Base-by-base conservation (phyloP, 805 yeast species). In the Saccharomycopsis sp. region DNA sequence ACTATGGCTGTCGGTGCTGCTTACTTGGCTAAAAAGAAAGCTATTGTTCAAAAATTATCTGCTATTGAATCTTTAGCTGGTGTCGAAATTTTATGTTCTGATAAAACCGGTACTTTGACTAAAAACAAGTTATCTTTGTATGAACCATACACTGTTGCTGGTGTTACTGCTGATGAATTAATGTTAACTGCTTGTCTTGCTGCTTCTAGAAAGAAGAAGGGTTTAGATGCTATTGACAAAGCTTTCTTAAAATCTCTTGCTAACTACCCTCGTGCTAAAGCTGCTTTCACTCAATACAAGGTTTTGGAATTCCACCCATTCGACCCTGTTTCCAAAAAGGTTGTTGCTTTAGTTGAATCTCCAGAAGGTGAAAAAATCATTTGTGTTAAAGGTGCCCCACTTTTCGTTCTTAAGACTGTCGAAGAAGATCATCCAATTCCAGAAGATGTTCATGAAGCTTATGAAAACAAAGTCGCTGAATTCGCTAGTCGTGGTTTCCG, bases 1-100 rank as follows among this genome's bases (percentile, higher is more conserved):
- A 87, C 96, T 64, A 86, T 87, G 96, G 96, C 96, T 66, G 96
- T 88, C 68, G 96, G 96, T 79, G 96, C 96, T 65, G 95, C 96
- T 62, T 85, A 87, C 81, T 73, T 87, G 61, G 96, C 96, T 58
- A 84, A 86, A 77, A 87, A 86, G 70, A 85, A 85, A 70, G 96
- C 96, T 55, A 87, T 87, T 74, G 96, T 87, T 58, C 96, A 87
- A 70, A 87, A 87, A 65, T 74, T 87, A 60, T 83, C 95, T 64
- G 96, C 96, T 53, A 87, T 87, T 70, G 96, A 87, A 71, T 87
- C 95, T 50, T 72, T 87, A 56, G 96, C 95, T 52, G 95, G 95
- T 79, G 96, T 87, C 60, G 95, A 88, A 71, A 85, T 87, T 67
- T 75, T 87, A 65, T 87, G 96, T 79, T 87, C 96, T 56, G 96